A percentile compares a stretch with the other conserved stretches of the same genome.
Evolutionary conservation across 768 basidiomycete species (phyloP).

Genomic region (Tylopilus plumbeoviolaceoides): DNA sequence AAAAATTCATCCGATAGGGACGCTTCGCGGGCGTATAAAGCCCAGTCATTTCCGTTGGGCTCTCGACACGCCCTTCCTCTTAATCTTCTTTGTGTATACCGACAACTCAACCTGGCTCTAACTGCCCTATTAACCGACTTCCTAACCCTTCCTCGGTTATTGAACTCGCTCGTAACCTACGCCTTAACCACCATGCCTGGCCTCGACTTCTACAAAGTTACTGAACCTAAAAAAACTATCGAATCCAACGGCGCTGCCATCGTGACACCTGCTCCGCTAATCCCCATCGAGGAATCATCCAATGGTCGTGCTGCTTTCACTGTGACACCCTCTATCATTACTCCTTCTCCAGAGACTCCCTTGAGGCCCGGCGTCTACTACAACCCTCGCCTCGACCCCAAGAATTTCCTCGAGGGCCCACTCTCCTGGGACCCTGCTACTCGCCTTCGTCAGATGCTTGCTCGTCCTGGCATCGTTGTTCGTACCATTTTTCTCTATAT

Average conservation of each 20-base stretch:
- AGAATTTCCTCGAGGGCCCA: constrained; percentile 65
- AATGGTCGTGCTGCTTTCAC: background rate
- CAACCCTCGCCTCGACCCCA: constrained; percentile 65
- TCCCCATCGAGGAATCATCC: constrained; percentile 3
- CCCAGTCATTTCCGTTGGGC: background rate
- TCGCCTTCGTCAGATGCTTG: constrained; percentile 65
- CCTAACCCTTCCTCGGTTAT: too few species aligned
- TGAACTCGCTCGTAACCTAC: constrained; percentile 1
- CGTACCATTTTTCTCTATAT: constrained; percentile 19
- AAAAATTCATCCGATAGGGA: constrained; percentile 14
- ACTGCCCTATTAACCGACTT: too few species aligned
- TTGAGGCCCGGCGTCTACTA: constrained; percentile 42
- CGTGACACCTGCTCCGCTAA: background rate
- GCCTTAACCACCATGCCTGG: constrained; percentile 28
- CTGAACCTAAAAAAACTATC: background rate
- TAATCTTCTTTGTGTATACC: constrained; percentile 24
- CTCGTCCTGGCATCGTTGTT: constrained; percentile 73
- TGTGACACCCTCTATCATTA: constrained; percentile 1
- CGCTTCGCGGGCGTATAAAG: constrained; percentile 21
- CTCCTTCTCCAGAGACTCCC: constrained; percentile 9
- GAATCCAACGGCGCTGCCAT: constrained; percentile 1
- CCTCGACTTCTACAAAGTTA: constrained; percentile 30
- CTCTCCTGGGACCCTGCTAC: constrained; percentile 67
- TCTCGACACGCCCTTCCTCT: background rate
- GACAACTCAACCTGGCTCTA: background rate